Evolutionary conservation across 805 yeast genomes (phyloP), one percentile per base, ranked within the genome.

Genomic region (Torulaspora delbrueckii): DNA sequence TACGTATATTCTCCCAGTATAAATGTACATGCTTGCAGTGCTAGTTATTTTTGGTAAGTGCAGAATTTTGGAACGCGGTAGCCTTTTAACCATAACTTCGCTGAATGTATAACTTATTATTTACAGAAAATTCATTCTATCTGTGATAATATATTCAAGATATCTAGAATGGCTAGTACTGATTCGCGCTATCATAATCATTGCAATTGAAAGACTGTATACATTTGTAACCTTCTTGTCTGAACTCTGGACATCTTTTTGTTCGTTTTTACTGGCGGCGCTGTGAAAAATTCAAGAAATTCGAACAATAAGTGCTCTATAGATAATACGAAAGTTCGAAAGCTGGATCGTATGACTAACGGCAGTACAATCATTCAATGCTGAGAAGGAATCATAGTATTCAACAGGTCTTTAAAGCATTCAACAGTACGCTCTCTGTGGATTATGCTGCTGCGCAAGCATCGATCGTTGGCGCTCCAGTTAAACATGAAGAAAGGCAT

Each of bases 401-500:
- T 18, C 35, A 41, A 9, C 32, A 30, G 24, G 39, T 48, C 27
- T 35, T 48, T 12, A 48, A 42, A 33, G 52, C 42, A 13, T 46
- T 45, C 42, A 45, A 37, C 40, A 53, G 54, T 35, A 44, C 52
- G 28, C 36, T 53, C 12, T 32, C 51, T 9, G 16, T 48, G 25
- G 51, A 43, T 8, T 43, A 47, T 25, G 10, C 40, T 18, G 35
- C 45, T 10, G 43, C 43, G 23, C 42, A 38, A 13, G 42, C 47
- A 18, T 24, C 40, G 9, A 34, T 27, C 28, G 19, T 36, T 8
- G 40, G 31, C 26, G 26, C 42, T 24, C 30, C 46, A n/a, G 4
- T 22, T 14, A 31, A 4, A 19, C 6, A 36, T 10, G 45, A 40
- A 18, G 25, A 31, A 9, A 22, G 14, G 18, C 12, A 32, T 9